Evolutionary conservation across 2,329 filamentous ascomycete species (phyloP).

Genomic region (Iodosphaeria phyllophila): DNA sequence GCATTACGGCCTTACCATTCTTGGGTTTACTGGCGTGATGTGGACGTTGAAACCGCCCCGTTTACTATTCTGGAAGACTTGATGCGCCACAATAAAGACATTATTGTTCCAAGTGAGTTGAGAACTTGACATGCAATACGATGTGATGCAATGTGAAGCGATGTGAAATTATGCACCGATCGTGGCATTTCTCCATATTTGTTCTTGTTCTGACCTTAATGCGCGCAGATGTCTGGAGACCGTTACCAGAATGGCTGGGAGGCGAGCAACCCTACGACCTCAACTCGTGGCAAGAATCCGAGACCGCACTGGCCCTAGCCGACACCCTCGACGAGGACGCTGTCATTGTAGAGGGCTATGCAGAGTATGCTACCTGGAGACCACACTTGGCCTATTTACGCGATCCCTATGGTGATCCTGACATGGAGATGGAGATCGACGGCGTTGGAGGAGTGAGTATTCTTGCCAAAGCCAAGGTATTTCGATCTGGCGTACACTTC

Average conservation of each 20-base stretch:
- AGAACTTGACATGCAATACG: too few species aligned
- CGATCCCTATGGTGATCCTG: conserved; percentile 90
- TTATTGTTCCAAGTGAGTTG: conserved; percentile 88
- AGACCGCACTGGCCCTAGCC: conserved; percentile 81
- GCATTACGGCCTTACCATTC: conserved; percentile 88
- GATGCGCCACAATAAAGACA: conserved; percentile 97
- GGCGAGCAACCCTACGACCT: conserved; percentile 96
- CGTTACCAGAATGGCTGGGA: conserved; percentile 95
- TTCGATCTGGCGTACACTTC: conserved; percentile 89
- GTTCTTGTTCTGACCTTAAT: conserved; percentile 8
- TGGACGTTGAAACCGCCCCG: conserved; percentile 92
- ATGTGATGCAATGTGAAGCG: too few species aligned
- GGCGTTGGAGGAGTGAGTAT: conserved; percentile 96
- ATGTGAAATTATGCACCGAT: background rate
- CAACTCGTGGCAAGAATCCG: conserved; percentile 98
- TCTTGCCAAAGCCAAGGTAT: conserved; percentile 86
- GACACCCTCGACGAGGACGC: conserved; percentile 95
- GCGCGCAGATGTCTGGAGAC: conserved; percentile 82
- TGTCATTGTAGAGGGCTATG: conserved; percentile 96
- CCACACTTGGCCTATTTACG: conserved; percentile 92
- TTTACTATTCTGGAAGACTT: conserved; percentile 94
- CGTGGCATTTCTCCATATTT: background rate
- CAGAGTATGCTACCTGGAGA: conserved; percentile 95
- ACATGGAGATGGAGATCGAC: conserved; percentile 99
- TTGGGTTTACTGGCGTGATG: conserved; percentile 99